Evolutionary conservation across 2,329 filamentous ascomycete species (phyloP).

Genomic region (Davidsoniella eucalypti): DNA sequence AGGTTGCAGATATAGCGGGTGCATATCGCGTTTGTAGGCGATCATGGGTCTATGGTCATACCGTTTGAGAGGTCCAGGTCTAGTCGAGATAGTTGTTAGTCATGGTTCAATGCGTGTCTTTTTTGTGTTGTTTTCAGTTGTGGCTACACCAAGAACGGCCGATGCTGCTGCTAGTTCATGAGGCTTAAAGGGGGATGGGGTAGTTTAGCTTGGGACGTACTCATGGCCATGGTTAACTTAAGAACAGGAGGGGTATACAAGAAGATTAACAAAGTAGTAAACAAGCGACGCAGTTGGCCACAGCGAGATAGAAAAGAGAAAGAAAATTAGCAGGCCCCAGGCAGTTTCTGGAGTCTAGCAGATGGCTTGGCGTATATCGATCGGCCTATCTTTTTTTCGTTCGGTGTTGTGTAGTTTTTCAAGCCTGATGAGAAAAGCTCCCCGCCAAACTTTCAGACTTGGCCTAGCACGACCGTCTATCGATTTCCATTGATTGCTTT

Average conservation of each 20-base stretch:
- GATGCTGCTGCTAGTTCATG: background rate
- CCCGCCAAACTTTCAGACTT: conserved; percentile 7
- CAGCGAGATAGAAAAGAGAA: background rate
- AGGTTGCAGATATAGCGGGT: background rate
- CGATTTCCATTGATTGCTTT: background rate
- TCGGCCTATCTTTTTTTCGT: conserved; percentile 11
- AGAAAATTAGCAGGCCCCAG: conserved; percentile 2
- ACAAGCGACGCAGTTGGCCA: background rate
- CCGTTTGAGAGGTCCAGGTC: conserved; percentile 74
- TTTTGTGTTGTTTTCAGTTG: no score
- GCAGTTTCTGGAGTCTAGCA: conserved; percentile 6
- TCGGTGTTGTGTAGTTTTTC: conserved; percentile 12
- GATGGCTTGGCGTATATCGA: conserved; percentile 2
- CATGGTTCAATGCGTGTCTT: no score
- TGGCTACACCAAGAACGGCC: background rate
- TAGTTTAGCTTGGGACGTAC: conserved; percentile 18
- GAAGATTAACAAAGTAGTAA: conserved; percentile 5
- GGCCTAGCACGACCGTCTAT: background rate
- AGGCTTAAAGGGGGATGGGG: conserved; percentile 12
- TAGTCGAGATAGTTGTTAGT: conserved; percentile 20
- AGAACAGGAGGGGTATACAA: conserved; percentile 11
- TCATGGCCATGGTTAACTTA: conserved; percentile 23
- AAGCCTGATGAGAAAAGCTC: conserved; percentile 7
- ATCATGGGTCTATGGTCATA: conserved; percentile 25
- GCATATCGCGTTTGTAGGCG: background rate